phyloP scores from a whole-genome alignment of 2,329 filamentous ascomycete genomes.

The Fusarium humuli region DNA sequence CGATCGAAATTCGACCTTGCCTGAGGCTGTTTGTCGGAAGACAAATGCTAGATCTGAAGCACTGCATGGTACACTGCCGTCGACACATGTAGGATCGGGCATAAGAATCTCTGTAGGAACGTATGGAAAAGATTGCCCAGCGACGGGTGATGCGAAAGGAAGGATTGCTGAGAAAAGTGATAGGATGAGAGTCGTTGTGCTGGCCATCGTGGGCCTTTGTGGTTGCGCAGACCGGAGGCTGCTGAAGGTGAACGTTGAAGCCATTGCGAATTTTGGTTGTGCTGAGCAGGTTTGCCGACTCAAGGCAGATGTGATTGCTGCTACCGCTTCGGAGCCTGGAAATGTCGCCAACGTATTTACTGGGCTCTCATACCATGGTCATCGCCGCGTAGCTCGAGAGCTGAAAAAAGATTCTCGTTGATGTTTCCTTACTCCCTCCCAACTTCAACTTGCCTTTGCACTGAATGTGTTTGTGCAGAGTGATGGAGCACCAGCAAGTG shows the following conservation, averaged over 20 bases:
- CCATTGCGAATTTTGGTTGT: constrained; percentile 21
- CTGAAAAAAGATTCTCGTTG: constrained; percentile 8
- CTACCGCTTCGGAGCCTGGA: constrained; percentile 16
- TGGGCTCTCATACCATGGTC: constrained; percentile 34
- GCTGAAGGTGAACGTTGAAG: constrained; percentile 2
- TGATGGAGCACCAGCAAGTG: constrained; percentile 1
- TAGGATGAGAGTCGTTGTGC: constrained; percentile 19
- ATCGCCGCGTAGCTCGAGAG: constrained; percentile 26
- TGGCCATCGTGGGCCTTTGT: constrained; percentile 10
- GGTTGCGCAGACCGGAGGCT: constrained; percentile 13
- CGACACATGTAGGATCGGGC: constrained; percentile 55
- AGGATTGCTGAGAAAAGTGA: constrained; percentile 10
- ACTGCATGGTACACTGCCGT: constrained; percentile 53
- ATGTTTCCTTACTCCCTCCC: background rate
- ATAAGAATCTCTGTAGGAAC: constrained; percentile 79
- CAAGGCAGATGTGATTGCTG: constrained; percentile 8
- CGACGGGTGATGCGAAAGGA: constrained; percentile 35
- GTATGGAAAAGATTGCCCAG: constrained; percentile 73
- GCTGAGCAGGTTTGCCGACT: constrained; percentile 4
- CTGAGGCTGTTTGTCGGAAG: constrained; percentile 66
- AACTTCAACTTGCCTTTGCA: background rate
- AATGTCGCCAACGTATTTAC: constrained; percentile 27
- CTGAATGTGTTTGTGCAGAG: constrained; percentile 7
- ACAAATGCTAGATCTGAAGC: constrained; percentile 72
- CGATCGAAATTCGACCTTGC: constrained; percentile 66